phyloP scores from a whole-genome alignment of 148 eudicot species.

The Nyssa sinensis region DNA sequence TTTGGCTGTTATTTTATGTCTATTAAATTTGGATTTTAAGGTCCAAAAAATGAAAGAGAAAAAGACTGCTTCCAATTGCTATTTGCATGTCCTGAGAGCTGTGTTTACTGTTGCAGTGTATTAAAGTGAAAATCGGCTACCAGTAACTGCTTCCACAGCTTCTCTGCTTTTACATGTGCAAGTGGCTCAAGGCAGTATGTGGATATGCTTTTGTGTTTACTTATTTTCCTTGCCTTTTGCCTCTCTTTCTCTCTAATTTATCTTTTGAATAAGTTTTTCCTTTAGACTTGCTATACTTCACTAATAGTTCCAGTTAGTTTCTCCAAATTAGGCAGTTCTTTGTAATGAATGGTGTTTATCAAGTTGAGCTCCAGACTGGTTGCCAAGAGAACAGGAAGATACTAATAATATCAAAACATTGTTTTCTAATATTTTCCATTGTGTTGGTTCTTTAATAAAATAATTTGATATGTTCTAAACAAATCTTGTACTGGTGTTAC shows the following conservation, averaged over 20 bases:
- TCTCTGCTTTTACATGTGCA: background rate
- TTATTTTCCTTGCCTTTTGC: too few species aligned
- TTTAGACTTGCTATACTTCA: too few species aligned
- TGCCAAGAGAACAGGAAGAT: too few species aligned
- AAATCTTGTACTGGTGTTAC: too few species aligned
- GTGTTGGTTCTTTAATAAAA: too few species aligned
- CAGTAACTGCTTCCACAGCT: background rate
- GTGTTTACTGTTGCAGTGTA: conserved; percentile 24
- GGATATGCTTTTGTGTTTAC: background rate
- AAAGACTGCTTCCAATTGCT: background rate
- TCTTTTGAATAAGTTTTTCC: background rate
- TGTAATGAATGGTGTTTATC: too few species aligned
- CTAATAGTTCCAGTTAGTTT: background rate
- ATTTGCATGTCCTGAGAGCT: background rate
- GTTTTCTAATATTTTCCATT: too few species aligned
- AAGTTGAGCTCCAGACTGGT: too few species aligned
- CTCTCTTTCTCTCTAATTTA: too few species aligned
- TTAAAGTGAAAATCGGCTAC: conserved; percentile 20
- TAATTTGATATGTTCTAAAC: too few species aligned
- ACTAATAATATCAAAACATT: too few species aligned
- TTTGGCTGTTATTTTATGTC: background rate
- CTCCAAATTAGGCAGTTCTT: background rate
- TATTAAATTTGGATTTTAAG: background rate
- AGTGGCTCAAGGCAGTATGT: too few species aligned
- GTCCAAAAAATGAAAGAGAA: background rate